Base-by-base conservation (phyloP, 495 filamentous ascomycete genomes). In the Collariella sp. region DNA sequence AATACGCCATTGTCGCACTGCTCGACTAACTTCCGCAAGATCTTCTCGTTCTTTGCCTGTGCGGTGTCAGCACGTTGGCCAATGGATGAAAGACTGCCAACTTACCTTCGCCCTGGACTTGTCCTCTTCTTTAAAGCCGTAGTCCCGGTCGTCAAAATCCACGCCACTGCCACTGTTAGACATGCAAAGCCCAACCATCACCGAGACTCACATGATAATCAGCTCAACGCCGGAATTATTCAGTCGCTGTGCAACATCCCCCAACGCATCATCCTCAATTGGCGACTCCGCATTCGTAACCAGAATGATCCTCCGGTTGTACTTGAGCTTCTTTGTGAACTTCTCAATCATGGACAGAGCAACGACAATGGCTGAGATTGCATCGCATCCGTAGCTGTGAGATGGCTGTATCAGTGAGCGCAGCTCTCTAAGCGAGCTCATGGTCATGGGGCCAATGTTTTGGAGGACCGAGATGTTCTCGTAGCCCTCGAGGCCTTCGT, bases 111-210 rank as follows among this genome's bases (percentile, higher is more conserved):
- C 55, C 3, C 60, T 53, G 46, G 80, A 73, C 68, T 99, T 99
- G 59, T 86, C 82, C 68, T 99, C 91, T 73, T 99, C 91, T 67
- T 91, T 94, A 62, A 88, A 85, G 24, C 91, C 90, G 62, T 83
- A 96, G 29, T 95, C 90, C 4, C 82, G 64, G 71, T 96, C 94
- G 60, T 99, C 90, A 66, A 97, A 97, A 69, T 99, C 93, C 23
- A 91, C 79, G 7, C 93, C 93, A 48, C 89, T 95, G 42, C 35
- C 12, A 13, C 16, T 16, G 57, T 56, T 10, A 59, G 49, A 18
- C 19, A 13, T 12, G 46, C 7, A 13, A 11, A 29, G 9, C 0
- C 1, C 7, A 5, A 3, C 13, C 15, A 35, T n/a, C 11, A 19
- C 2, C 13, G 6, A 16, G 16, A 80, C 86, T 69, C 66, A 93